These are phyloP conservation scores for Pseudocercospora cruenta DNA, from an alignment of 2,329 filamentous ascomycete genomes.

Conservation along the genomic window DNA sequence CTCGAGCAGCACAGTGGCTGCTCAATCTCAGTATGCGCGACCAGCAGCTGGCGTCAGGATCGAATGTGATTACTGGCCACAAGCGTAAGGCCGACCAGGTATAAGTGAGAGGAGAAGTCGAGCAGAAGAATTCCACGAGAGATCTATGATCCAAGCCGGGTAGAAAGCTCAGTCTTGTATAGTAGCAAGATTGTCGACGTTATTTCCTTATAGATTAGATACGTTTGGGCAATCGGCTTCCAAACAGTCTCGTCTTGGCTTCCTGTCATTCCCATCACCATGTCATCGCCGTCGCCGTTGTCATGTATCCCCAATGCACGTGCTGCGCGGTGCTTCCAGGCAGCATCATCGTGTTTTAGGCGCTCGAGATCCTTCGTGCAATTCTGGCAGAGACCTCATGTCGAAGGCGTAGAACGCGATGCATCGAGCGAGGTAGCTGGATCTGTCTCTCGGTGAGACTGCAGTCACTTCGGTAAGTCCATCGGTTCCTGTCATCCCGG, in stretches of 20 bases:
- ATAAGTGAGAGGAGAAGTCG: not conserved
- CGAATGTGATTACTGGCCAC: constrained; percentile 13
- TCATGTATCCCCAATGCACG: not conserved
- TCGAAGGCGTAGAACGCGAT: too few species aligned
- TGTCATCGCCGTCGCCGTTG: not conserved
- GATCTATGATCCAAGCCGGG: not conserved
- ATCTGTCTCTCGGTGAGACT: too few species aligned
- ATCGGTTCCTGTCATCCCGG: too few species aligned
- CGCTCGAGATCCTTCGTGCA: too few species aligned
- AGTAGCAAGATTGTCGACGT: not conserved
- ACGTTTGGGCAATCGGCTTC: not conserved
- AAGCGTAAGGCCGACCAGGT: constrained; percentile 16
- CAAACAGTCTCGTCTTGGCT: not conserved
- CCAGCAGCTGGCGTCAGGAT: constrained; percentile 24
- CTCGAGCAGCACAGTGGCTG: constrained; percentile 32
- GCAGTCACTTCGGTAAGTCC: too few species aligned
- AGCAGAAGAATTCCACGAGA: not conserved
- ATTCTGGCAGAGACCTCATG: too few species aligned
- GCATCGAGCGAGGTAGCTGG: too few species aligned
- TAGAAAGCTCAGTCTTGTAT: not conserved
- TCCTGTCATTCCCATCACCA: too few species aligned
- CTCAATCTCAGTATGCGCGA: constrained; percentile 30
- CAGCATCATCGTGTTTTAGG: too few species aligned
- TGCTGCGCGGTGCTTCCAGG: not conserved
- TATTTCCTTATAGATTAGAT: not conserved